Base-by-base conservation (phyloP, 176 grass and related monocot genomes). In the Dactylis glomerata region DNA sequence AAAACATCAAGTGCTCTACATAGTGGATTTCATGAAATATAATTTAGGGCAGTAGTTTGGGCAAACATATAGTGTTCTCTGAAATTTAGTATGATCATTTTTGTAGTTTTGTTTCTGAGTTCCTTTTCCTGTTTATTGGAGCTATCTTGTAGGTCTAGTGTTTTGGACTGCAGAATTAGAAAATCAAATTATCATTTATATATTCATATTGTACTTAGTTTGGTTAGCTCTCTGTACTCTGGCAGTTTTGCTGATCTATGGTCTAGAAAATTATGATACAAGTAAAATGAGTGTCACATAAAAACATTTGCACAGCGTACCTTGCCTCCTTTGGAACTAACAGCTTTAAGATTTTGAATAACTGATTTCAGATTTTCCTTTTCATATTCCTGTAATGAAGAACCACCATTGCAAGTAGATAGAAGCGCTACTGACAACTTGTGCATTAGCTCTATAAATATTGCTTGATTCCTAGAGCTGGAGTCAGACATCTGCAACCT, bases 311-410 rank as follows among this genome's bases (percentile, higher is more conserved):
- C 30, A 78, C 6, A 67, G 42, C 55, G 83, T 89, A 94, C 92
- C 84, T 89, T 90, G 77, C 75, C 85, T 73, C 50, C 86, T 83
- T 80, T 84, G 49, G 51, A 91, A 86, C 73, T 83, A 80, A 65
- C 82, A 86, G 72, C 77, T 87, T 81, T 65, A 70, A 95, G 90
- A 91, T 95, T 92, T 57, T 71, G 79, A 55, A 92, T 91, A 46
- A 81, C 83, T 58, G 80, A 86, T 70, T 91, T 76, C 44, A 95
- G 80, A 74, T 91, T 81, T 41, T 85, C 76, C 33, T 72, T 47
- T 73, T 95, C 93, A 76, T 77, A 75, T 50, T 84, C 88, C 47
- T 78, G 81, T 55, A 95, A 76, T 22, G 85, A 57, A 75, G 77
- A 86, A 74, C 69, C 83, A 56, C 82, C 72, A 62, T 79, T 75